These are phyloP conservation scores for Raffaelea arxii DNA, from an alignment of 2,329 filamentous ascomycete genomes.

Conservation along the genomic window DNA sequence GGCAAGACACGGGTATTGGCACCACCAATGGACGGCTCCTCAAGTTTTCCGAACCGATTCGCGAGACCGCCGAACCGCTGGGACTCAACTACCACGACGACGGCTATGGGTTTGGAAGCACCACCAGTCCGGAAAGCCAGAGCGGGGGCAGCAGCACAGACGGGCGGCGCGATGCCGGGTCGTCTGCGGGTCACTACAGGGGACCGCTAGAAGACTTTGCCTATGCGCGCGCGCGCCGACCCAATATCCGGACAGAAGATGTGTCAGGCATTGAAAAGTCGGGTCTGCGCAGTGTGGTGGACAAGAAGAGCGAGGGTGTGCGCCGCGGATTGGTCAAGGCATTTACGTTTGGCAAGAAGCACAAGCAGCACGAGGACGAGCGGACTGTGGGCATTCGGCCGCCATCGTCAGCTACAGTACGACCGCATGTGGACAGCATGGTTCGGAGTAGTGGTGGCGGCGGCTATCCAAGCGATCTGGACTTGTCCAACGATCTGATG, in stretches of 20 bases:
- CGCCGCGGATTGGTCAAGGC: constrained; percentile 43
- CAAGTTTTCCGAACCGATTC: constrained; percentile 31
- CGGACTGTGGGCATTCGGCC: constrained; percentile 20
- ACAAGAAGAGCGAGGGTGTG: constrained; percentile 46
- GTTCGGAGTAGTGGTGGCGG: neutral
- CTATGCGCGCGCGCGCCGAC: constrained; percentile 31
- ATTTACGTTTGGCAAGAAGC: constrained; percentile 41
- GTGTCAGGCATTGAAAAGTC: constrained; percentile 46
- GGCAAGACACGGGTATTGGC: constrained; percentile 30
- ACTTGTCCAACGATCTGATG: constrained; percentile 14
- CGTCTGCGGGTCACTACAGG: constrained; percentile 11
- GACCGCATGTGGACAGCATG: constrained; percentile 16
- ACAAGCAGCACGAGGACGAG: constrained; percentile 19
- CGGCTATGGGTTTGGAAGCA: constrained; percentile 12
- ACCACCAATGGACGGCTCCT: constrained; percentile 34
- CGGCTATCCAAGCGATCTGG: constrained; percentile 13
- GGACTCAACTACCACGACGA: constrained; percentile 13
- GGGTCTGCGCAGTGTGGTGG: constrained; percentile 39
- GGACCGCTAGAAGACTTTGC: constrained; percentile 32
- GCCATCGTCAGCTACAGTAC: constrained; percentile 27
- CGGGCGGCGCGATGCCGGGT: constrained; percentile 20
- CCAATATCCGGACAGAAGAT: constrained; percentile 37
- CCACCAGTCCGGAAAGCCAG: constrained; percentile 20
- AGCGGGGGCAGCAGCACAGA: constrained; percentile 29
- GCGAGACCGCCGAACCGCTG: constrained; percentile 24